Evolutionary conservation across 2,329 filamentous ascomycete genomes (phyloP), one percentile per base, ranked within the genome.

Genomic region (Didymellaceae sp.): DNA sequence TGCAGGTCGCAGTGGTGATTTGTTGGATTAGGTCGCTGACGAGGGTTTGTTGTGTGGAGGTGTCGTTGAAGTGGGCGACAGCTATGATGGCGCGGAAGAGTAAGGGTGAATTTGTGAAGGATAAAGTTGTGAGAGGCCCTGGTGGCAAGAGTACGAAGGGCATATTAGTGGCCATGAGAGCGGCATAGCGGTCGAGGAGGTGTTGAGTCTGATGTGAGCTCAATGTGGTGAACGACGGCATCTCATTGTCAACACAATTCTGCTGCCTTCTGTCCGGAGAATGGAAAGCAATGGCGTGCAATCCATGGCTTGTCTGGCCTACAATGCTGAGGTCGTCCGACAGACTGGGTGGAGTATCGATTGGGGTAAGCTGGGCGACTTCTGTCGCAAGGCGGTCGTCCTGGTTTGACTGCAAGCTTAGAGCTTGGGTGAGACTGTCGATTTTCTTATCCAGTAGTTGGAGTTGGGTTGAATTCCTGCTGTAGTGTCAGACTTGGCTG

Each of bases 31-130:
- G 39, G 1, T 16, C 21, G n/a, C 20, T 22, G n/a, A 18, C 30
- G 10, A 43, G 39, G 2, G n/a, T 6, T 10, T 43, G 30, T 28
- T 43, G 39, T 2, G 13, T 11, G 4, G 21, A n/a, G 4, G 31
- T 20, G 14, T 43, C 21, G 30, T 43, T 20, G n/a, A 43, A 43
- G 28, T 43, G 14, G 11, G 40, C 40, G 20, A 43, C 40, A 2
- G 30, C 20, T 9, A 34, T 17, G 10, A 43, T 13, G 14, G 40
- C 40, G 16, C 21, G 30, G 4, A 34, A 20, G 6, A 43, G n/a
- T 1, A 34, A n/a, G 2, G 40, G 21, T 7, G 21, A 34, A 4
- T 11, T 13, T 18, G 8, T 10, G 24, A 40, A 17, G 9, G 30
- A 43, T 6, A 5, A n/a, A 26, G 20, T 22, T 20, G 21, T 43